Evolutionary conservation across 176 grass and related monocot genomes (phyloP).

Genomic region (Typha latifolia): DNA sequence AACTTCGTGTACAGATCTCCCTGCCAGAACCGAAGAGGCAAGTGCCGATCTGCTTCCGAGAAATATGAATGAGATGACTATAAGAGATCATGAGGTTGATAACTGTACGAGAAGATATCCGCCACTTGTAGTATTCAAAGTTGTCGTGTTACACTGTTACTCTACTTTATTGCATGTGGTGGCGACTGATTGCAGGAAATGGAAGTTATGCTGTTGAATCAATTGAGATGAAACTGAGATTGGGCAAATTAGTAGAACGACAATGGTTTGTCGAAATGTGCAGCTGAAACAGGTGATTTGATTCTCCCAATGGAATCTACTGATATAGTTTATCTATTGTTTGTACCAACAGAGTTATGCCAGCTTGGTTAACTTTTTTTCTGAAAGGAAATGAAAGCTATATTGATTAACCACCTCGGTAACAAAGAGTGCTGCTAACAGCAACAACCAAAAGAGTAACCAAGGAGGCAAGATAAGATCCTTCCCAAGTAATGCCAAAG

Average conservation of each 20-base stretch:
- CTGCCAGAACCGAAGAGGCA: not conserved
- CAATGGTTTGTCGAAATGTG: not conserved
- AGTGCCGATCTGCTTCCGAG: not conserved
- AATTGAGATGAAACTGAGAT: conserved; percentile 4
- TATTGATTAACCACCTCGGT: too few relatives aligned
- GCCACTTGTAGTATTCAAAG: not conserved
- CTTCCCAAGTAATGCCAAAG: too few relatives aligned
- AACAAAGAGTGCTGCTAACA: too few relatives aligned
- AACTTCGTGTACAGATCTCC: not conserved
- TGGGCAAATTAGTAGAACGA: not conserved
- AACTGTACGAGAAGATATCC: conserved; percentile 6
- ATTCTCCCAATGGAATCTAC: too few relatives aligned
- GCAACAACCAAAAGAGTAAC: too few relatives aligned
- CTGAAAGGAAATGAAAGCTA: too few relatives aligned
- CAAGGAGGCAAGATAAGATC: too few relatives aligned
- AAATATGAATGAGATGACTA: conserved; percentile 5
- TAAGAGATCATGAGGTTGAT: conserved; percentile 13
- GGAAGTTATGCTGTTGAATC: not conserved
- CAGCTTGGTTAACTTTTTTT: too few relatives aligned
- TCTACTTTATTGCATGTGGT: conserved; percentile 15
- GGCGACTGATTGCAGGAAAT: not conserved
- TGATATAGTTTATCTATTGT: not conserved
- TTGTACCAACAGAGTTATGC: not conserved
- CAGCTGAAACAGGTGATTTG: conserved; percentile 1
- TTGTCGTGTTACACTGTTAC: not conserved